Percentiles rank a stretch among this genome's conserved stretches.
Evolutionary conservation across 148 eudicot genomes (phyloP).

Genomic region (Cornus controversa): DNA sequence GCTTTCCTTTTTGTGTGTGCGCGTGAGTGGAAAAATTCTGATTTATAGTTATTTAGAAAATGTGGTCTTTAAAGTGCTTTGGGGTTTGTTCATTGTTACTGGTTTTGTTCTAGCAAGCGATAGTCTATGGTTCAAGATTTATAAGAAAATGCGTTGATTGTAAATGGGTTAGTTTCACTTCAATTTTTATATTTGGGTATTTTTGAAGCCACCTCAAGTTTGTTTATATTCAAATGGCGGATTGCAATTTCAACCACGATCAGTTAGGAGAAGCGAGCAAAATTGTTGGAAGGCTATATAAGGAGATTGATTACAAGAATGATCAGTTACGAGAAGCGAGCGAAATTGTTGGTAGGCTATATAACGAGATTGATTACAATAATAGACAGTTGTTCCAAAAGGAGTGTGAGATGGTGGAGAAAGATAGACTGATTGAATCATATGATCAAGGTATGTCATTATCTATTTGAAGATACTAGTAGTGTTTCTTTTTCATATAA

Average conservation of each 20-base stretch:
- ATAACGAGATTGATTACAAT: background rate
- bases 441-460: constrained; percentile 1
- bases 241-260: background rate
- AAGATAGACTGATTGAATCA: constrained; percentile 3
- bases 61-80: no score
- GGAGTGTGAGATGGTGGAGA: background rate
- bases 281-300: background rate
- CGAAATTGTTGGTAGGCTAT: background rate
- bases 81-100: no score
- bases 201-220: background rate
- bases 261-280: no score
- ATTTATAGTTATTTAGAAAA: no score
- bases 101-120: background rate
- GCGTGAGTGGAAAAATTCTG: no score
- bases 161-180: no score
- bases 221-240: background rate
- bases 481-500: background rate
- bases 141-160: no score
- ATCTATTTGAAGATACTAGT: background rate
- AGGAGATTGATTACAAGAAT: background rate
- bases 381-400: background rate
- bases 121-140: no score
- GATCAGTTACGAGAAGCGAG: background rate
- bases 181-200: no score
- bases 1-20: no score